Evolutionary conservation across 23 red algal genomes (phyloP).

Genomic region (Chondrus crispus): DNA sequence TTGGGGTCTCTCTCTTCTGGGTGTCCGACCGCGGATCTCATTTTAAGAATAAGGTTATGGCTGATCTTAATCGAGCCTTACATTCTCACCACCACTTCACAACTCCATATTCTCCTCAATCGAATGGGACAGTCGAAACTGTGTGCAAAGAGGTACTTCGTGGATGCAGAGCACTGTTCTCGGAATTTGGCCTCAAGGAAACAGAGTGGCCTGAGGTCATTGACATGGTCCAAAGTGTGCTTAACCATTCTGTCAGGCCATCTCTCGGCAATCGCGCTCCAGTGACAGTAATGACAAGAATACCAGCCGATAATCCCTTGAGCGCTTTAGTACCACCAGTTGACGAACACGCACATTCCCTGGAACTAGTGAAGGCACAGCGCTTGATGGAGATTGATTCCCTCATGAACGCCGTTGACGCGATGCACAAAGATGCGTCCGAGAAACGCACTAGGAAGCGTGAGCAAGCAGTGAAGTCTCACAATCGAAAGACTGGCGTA

Average conservation of each 20-base stretch:
- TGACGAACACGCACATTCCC: neutral
- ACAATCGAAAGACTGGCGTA: conserved; percentile 19
- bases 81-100: neutral
- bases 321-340: neutral
- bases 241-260: neutral
- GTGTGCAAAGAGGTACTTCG: conserved; percentile 17
- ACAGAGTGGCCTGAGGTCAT: neutral
- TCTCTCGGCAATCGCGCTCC: neutral
- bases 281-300: neutral
- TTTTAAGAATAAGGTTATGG: conserved; percentile 9
- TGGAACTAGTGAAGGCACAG: neutral
- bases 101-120: neutral
- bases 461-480: neutral
- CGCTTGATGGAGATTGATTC: neutral
- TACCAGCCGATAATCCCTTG: neutral
- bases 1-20: neutral
- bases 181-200: neutral
- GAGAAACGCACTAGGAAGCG: neutral
- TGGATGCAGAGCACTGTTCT: neutral
- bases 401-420: neutral
- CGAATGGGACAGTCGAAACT: conserved; percentile 3
- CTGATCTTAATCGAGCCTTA: neutral
- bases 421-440: neutral
- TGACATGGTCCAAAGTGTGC: neutral
- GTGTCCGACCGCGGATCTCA: conserved; percentile 20